These are phyloP conservation scores for Leccinum imitatum DNA, from an alignment of 768 basidiomycete species.

Conservation along the genomic window DNA sequence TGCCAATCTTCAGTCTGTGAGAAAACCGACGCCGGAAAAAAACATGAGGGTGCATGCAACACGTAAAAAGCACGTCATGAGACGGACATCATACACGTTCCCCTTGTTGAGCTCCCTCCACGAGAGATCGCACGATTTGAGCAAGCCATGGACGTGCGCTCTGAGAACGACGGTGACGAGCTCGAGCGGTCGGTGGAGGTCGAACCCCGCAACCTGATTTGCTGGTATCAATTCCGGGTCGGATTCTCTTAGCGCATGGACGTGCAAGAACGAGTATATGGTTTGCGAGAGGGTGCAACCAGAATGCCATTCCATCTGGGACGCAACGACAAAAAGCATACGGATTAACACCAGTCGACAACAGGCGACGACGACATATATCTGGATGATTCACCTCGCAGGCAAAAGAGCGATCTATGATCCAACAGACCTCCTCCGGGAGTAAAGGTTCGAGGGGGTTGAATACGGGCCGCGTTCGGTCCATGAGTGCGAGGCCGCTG, in stretches of 20 bases:
- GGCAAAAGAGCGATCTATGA: constrained; percentile 73
- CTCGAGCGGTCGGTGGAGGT: constrained; percentile 53
- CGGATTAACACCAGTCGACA: neutral
- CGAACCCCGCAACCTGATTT: constrained; percentile 25
- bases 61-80: constrained; percentile 14
- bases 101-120: constrained; percentile 83
- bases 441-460: constrained; percentile 61
- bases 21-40: constrained; percentile 5
- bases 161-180: constrained; percentile 70
- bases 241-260: constrained; percentile 61
- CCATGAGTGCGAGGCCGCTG: constrained; percentile 60
- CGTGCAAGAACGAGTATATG: constrained; percentile 74
- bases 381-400: constrained; percentile 62
- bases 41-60: constrained; percentile 12
- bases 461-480: constrained; percentile 50
- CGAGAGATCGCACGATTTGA: constrained; percentile 79
- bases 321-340: constrained; percentile 8
- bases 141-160: constrained; percentile 61
- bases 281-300: constrained; percentile 87
- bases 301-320: constrained; percentile 83
- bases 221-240: constrained; percentile 51
- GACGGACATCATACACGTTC: constrained; percentile 72
- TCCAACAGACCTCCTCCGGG: constrained; percentile 85
- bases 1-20: constrained; percentile 84
- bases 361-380: neutral